Conservation (phyloP, 2,329 filamentous ascomycete genomes). For the Ophiostoma populinum region DNA sequence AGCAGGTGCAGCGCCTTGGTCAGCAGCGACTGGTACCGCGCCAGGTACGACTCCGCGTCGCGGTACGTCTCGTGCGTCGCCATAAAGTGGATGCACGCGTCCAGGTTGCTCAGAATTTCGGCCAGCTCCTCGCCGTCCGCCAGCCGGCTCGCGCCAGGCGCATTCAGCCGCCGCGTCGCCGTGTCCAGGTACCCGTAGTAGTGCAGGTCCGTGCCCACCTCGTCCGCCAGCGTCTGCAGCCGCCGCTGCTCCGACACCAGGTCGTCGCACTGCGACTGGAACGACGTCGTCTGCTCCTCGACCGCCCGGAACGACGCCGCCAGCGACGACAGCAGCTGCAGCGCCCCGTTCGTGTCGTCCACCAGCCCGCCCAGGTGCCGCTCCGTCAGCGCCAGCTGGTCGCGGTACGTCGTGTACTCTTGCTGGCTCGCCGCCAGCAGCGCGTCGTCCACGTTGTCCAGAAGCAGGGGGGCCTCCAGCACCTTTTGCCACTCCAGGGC, state of each 20-base stretch:
- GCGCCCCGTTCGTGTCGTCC: conserved; percentile 55
- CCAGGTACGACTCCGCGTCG: conserved; percentile 74
- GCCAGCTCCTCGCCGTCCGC: conserved; percentile 74
- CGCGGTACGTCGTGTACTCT: conserved; percentile 49
- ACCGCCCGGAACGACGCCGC: conserved; percentile 78
- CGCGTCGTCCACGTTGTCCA: conserved; percentile 47
- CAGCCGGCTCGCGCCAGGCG: conserved; percentile 70
- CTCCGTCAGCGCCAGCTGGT: conserved; percentile 63
- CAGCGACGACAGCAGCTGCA: conserved; percentile 60
- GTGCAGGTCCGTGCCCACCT: conserved; percentile 76
- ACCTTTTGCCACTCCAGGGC: conserved; percentile 8
- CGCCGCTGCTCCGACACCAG: conserved; percentile 67
- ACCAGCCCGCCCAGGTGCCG: conserved; percentile 68
- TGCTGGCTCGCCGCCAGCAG: conserved; percentile 70
- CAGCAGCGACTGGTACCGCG: conserved; percentile 70
- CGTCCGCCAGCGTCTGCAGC: conserved; percentile 61
- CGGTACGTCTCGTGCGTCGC: conserved; percentile 58
- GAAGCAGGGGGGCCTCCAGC: conserved; percentile 13
- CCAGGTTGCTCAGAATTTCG: conserved; percentile 73
- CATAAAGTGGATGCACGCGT: conserved; percentile 90
- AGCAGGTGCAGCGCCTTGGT: conserved; percentile 46
- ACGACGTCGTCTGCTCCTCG: conserved; percentile 79
- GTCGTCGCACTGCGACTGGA: conserved; percentile 82
- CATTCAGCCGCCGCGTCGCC: conserved; percentile 77
- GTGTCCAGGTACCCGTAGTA: conserved; percentile 91